Conservation (phyloP, 345 rosid genomes). For the Eucalyptus rudis region DNA sequence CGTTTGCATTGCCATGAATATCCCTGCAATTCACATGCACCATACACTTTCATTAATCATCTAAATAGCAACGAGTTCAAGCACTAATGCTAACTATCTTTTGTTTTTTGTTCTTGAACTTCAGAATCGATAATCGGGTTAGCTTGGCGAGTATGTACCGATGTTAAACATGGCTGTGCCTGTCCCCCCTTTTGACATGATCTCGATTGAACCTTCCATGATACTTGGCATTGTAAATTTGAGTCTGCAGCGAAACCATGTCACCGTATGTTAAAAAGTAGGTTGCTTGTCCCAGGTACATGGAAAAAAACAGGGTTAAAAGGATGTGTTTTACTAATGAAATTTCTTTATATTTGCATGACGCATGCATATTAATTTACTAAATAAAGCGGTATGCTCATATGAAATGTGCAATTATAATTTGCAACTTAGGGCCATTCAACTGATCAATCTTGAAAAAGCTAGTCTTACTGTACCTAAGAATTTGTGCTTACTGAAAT, state of each 20-base stretch:
- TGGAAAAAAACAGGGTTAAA: neutral
- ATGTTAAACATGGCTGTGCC: constrained; percentile 93
- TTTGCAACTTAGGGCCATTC: neutral
- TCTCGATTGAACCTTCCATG: constrained; percentile 57
- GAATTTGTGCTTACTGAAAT: neutral
- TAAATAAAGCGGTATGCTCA: neutral
- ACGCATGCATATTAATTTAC: fast-evolving
- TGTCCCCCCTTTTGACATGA: constrained; percentile 77
- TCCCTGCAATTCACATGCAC: constrained; percentile 28
- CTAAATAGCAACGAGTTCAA: neutral
- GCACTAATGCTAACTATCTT: neutral
- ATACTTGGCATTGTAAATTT: neutral
- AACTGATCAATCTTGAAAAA: neutral
- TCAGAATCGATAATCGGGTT: neutral
- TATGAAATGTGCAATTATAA: neutral
- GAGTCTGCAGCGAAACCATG: neutral
- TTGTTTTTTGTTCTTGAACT: neutral
- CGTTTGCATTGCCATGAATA: constrained; percentile 72
- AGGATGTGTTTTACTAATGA: neutral
- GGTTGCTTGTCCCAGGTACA: neutral
- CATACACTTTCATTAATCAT: neutral
- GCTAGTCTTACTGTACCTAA: neutral
- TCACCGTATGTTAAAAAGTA: neutral
- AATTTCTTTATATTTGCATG: neutral
- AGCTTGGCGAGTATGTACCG: constrained; percentile 17